Evolutionary conservation across 2,329 filamentous ascomycete species (phyloP), one percentile per base, ranked within the genome.

Genomic region (Colletotrichum eleusines): DNA sequence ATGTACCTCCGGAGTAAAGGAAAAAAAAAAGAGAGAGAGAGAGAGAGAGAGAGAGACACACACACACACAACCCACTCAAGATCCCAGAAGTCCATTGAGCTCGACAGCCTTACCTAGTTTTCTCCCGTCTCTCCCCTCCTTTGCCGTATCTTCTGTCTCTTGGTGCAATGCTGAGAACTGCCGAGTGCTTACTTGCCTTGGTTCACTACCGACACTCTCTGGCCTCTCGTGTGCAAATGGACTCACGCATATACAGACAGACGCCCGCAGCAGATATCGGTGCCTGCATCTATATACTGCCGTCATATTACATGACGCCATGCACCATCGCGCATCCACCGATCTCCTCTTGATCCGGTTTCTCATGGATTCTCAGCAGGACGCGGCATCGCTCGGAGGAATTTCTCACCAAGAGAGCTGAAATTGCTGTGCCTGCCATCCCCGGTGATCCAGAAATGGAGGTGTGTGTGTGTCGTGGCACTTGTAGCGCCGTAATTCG

Each of bases 271-370:
- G 51, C 63, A 69, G 62, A 57, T 63, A 67, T 70, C 63, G 67
- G 67, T 70, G 67, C 67, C 67, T 70, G 67, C 67, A 67, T 70
- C 51, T 62, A 33, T 40, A 57, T 7, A 33, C 7, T 33, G 7
- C 18, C n/a, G 42, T 40, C 55, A 46, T 66, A 63, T 55, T 70
- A 70, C 67, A 70, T 70, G 67, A 67, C 63, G 63, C 67, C 67
- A 62, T 70, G 67, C 51, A 48, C 28, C 63, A 70, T 63, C 48
- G 48, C 53, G 46, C 63, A 63, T 48, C 58, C 50, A 44, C 57
- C n/a, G 54, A 62, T 40, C 59, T 44, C 50, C 63, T 65, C 64
- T 9, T 60, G 46, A 35, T 50, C 35, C n/a, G n/a, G 26, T 63
- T 42, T 42, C 40, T 63, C 46, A n/a, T 33, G 58, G 44, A 50